Evolutionary conservation across 371 early-diverging fungal genomes (phyloP).

Genomic region (Nematocida sp.): DNA sequence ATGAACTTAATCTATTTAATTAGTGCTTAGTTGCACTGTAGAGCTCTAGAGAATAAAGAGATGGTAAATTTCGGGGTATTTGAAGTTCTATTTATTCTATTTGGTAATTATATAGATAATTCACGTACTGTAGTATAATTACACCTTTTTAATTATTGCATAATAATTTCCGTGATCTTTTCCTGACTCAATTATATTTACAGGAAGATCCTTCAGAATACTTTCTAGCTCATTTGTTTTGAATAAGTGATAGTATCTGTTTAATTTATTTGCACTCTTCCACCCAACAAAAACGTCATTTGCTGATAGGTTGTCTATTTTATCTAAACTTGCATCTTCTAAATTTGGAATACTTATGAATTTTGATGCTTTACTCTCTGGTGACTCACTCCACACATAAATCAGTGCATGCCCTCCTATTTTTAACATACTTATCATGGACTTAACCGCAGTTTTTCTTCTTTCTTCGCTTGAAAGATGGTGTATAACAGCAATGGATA

Average conservation of each 20-base stretch:
- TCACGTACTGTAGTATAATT: not conserved
- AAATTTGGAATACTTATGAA: constrained; percentile 54
- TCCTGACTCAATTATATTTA: constrained; percentile 34
- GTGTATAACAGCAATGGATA: constrained; percentile 70
- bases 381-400: constrained; percentile 68
- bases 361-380: constrained; percentile 57
- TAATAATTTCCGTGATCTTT: constrained; percentile 56
- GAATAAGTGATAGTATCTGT: constrained; percentile 68
- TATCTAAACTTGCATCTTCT: not conserved
- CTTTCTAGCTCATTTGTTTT: constrained; percentile 47
- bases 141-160: constrained; percentile 25
- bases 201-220: not conserved
- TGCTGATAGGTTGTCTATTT: not conserved
- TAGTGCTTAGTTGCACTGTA: no score
- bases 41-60: no score
- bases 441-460: constrained; percentile 52
- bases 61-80: no score
- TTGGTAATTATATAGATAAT: not conserved
- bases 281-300: constrained; percentile 67
- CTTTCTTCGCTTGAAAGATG: constrained; percentile 66
- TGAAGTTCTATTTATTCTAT: no score
- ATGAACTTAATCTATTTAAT: no score
- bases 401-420: constrained; percentile 59
- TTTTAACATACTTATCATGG: constrained; percentile 59
- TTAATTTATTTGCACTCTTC: constrained; percentile 55